A percentile compares a stretch with the other conserved stretches of the same genome.
Evolutionary conservation across 306 rosid genomes (phyloP).

Genomic region (Myrica gale): DNA sequence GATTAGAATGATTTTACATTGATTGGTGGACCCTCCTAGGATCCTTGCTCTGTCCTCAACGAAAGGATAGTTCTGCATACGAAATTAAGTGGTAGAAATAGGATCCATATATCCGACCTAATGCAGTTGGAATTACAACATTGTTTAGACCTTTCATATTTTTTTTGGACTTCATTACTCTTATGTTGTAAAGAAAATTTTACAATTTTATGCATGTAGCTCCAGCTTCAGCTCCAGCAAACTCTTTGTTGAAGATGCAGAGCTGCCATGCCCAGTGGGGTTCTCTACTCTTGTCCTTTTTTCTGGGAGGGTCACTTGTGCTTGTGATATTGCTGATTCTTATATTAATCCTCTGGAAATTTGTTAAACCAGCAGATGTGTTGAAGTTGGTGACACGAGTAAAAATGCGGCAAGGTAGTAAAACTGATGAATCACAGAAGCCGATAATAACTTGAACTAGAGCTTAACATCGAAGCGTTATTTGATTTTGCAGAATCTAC

Average conservation of each 20-base stretch:
- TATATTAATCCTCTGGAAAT: slow-evolving; percentile 49
- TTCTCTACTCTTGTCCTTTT: slow-evolving; percentile 44
- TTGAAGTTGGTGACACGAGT: slow-evolving; percentile 26
- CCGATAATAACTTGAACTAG: slow-evolving; percentile 4
- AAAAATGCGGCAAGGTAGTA: slow-evolving; percentile 45
- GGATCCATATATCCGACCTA: neutral
- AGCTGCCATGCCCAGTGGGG: slow-evolving; percentile 1
- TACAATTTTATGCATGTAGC: slow-evolving; percentile 18
- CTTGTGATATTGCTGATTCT: slow-evolving; percentile 50
- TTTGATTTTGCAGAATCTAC: slow-evolving; percentile 38
- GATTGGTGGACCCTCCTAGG: no score
- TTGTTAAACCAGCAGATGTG: slow-evolving; percentile 34
- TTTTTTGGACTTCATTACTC: no score
- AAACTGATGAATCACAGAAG: neutral
- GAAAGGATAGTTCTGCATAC: neutral
- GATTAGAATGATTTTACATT: no score
- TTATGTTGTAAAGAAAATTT: neutral
- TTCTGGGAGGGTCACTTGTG: slow-evolving; percentile 60
- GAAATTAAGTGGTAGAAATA: neutral
- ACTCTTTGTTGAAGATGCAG: slow-evolving; percentile 9
- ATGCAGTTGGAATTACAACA: neutral
- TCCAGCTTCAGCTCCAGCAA: slow-evolving; percentile 28
- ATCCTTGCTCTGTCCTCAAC: no score
- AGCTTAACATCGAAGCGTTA: slow-evolving; percentile 1
- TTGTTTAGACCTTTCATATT: neutral